phyloP scores from a whole-genome alignment of 2,329 filamentous ascomycete genomes.

The Myriosclerotinia curreyana region DNA sequence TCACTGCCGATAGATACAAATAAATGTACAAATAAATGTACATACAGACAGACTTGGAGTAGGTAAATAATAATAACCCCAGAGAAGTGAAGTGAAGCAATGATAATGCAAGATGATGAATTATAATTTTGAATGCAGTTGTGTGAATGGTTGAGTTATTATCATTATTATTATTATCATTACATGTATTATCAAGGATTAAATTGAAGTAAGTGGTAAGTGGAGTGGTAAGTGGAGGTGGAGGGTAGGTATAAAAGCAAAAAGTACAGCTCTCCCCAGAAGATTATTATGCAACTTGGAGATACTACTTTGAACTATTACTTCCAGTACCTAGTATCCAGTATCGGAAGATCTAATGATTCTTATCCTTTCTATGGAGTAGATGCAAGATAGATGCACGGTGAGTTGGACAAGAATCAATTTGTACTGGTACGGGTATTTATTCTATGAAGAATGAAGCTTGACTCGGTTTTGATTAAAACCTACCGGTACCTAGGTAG shows the following conservation, averaged over 20 bases:
- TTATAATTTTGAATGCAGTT: conserved; percentile 7
- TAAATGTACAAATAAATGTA: background rate
- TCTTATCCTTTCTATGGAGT: too few species aligned
- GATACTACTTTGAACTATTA: conserved; percentile 20
- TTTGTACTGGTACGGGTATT: too few species aligned
- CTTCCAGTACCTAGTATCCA: background rate
- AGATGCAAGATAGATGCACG: too few species aligned
- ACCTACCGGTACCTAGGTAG: too few species aligned
- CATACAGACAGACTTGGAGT: too few species aligned
- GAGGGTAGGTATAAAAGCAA: background rate
- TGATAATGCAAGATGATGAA: conserved; percentile 17
- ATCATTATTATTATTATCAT: too few species aligned
- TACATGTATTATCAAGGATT: conserved; percentile 11
- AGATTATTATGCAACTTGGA: conserved; percentile 4
- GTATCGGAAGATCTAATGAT: too few species aligned
- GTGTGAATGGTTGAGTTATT: background rate
- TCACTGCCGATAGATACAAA: background rate
- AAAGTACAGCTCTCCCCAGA: too few species aligned
- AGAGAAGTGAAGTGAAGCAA: conserved; percentile 1
- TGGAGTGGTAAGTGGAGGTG: background rate
- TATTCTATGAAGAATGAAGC: too few species aligned
- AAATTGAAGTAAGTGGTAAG: too few species aligned
- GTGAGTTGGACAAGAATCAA: conserved; percentile 12
- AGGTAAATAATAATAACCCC: background rate
- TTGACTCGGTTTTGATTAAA: too few species aligned